Base-by-base conservation (phyloP, 1,284 basidiomycete species). In the Tilletia setariae region DNA sequence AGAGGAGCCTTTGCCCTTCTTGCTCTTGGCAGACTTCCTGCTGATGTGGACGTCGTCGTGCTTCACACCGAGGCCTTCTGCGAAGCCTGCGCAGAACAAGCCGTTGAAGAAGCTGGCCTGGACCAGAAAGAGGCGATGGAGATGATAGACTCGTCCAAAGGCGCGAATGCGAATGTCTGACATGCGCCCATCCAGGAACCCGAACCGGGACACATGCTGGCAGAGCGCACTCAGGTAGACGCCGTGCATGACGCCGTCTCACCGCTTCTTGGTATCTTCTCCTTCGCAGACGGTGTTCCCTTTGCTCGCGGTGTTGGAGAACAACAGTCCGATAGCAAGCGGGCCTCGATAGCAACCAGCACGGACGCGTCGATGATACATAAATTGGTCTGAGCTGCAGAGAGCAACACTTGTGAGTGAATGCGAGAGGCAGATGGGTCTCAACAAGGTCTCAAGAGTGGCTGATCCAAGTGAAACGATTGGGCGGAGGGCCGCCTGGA, bases 61-160 rank as follows among this genome's bases (percentile, higher is more conserved):
- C n/a, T 21, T 44, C 35, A 9, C 56, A 35, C 35, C 56, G 23
- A 35, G 16, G 28, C 30, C 32, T 35, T 77, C 75, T 19, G 73
- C 71, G n/a, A 72, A 78, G 35, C 76, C 78, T 23, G 75, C 75
- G 21, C 72, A 74, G 49, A 79, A 71, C 69, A 79, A 70, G 40
- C 76, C 71, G n/a, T 73, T 67, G 59, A 79, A 79, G 74, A 79
- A 79, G 51, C 76, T 69, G 1, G 78, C 74, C 63, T 79, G 78
- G 30, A 78, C 76, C 46, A 79, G 77, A 13, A 79, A 66, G 64
- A 78, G 70, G 23, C 76, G 72, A 64, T 79, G 78, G 7, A 78
- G 66, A 28, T 70, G 72, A 46, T 79, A 79, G n/a, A 74, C 64
- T 3, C 75, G 70, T 7, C 73, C 74, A 59, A 79, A 79, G 0